Conservation (phyloP, 305 asterid genomes). For the Fraxinus nigra region DNA sequence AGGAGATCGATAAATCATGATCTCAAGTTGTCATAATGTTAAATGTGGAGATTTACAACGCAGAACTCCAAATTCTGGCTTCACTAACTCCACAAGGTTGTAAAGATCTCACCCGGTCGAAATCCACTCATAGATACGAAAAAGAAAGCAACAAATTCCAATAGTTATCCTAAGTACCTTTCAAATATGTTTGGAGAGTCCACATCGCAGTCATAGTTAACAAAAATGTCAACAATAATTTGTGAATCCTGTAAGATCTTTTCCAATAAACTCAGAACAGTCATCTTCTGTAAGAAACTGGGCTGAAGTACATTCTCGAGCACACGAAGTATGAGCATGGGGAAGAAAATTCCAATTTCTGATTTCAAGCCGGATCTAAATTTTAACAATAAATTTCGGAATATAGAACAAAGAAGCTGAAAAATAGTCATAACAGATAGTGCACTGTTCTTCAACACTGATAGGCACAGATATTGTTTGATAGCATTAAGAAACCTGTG, state of each 20-base stretch:
- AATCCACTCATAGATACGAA: not conserved
- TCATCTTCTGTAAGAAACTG: constrained; percentile 97
- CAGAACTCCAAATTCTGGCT: not conserved
- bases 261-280: constrained; percentile 78
- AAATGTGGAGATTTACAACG: not conserved
- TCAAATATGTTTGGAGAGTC: constrained; percentile 97
- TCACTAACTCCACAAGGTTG: not conserved
- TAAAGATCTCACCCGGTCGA: not conserved
- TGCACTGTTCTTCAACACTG: constrained; percentile 97
- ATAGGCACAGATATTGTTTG: constrained; percentile 90
- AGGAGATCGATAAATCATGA: not conserved
- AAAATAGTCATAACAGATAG: constrained; percentile 89
- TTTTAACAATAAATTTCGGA: constrained; percentile 67
- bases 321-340: constrained; percentile 94
- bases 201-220: constrained; percentile 96
- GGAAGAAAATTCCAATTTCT: constrained; percentile 93
- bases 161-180: constrained; percentile 49
- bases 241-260: constrained; percentile 79
- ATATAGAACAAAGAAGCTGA: constrained; percentile 93
- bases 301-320: constrained; percentile 98
- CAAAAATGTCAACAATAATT: constrained; percentile 77
- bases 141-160: constrained; percentile 1
- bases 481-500: constrained; percentile 88
- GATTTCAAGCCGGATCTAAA: constrained; percentile 89
- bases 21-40: not conserved